A percentile compares a stretch with the other conserved stretches of the same genome.
Conservation (phyloP, 371 early-diverging fungal genomes). For the Apophysomyces sp. region DNA sequence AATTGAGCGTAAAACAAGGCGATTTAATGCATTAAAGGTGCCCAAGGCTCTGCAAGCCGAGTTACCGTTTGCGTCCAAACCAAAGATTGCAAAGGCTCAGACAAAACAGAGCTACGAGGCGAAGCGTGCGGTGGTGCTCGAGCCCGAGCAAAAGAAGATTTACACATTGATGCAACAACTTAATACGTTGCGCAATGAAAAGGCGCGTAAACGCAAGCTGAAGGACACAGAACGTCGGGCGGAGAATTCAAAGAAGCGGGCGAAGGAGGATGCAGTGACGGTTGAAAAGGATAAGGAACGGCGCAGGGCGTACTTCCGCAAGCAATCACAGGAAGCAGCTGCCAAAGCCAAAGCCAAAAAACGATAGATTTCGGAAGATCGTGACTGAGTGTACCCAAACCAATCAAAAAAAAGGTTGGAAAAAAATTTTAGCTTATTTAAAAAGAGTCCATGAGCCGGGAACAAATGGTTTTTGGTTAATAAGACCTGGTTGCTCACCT, state of each 20-base stretch:
- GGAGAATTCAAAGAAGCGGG: slow-evolving; percentile 54
- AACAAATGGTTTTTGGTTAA: background rate
- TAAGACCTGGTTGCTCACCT: slow-evolving; percentile 1
- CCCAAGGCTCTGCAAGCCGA: slow-evolving; percentile 80
- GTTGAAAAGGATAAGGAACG: slow-evolving; percentile 46
- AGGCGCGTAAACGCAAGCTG: slow-evolving; percentile 72
- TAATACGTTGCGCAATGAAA: slow-evolving; percentile 83
- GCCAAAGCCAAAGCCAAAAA: slow-evolving; percentile 11
- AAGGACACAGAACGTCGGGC: slow-evolving; percentile 56
- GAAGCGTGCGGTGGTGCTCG: slow-evolving; percentile 86
- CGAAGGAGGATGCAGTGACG: slow-evolving; percentile 51
- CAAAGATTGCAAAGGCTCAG: slow-evolving; percentile 63
- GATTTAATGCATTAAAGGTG: slow-evolving; percentile 84
- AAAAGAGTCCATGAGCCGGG: background rate
- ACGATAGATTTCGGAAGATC: slow-evolving; percentile 3
- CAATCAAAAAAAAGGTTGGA: background rate
- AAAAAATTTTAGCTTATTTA: slow-evolving; percentile 2
- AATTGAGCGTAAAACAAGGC: slow-evolving; percentile 79
- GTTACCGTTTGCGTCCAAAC: slow-evolving; percentile 92
- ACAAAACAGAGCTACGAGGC: slow-evolving; percentile 52
- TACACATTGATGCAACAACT: slow-evolving; percentile 81
- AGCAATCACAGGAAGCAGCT: slow-evolving; percentile 24
- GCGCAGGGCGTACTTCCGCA: slow-evolving; percentile 49
- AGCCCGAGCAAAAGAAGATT: slow-evolving; percentile 89
- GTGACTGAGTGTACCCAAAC: background rate